Evolutionary conservation across 2,329 filamentous ascomycete species (phyloP).

Genomic region (Aureobasidium sp.): DNA sequence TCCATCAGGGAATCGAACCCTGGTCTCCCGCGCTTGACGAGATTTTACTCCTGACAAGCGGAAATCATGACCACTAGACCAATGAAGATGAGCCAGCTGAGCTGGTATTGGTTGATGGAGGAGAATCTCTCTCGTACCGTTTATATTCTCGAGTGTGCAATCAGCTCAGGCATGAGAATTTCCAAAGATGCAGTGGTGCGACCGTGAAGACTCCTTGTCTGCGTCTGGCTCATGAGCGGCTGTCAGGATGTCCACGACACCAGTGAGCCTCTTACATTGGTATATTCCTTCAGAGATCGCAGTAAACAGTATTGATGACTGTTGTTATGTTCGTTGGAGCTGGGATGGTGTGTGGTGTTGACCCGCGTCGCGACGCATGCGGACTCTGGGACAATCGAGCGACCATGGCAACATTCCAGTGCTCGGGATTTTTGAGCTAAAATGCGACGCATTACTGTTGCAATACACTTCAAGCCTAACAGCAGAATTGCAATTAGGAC

Average conservation of each 20-base stretch:
- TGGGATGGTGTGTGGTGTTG: neutral
- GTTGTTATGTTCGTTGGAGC: neutral
- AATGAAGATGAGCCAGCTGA: conserved; percentile 10
- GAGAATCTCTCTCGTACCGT: neutral
- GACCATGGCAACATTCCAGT: neutral
- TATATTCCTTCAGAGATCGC: too few relatives aligned
- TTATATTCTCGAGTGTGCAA: neutral
- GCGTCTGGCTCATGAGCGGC: too few relatives aligned
- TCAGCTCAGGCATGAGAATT: too few relatives aligned
- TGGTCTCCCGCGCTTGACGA: conserved; percentile 22
- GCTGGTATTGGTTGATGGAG: conserved; percentile 1
- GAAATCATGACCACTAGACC: conserved; percentile 13
- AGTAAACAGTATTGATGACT: neutral
- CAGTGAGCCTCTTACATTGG: too few relatives aligned
- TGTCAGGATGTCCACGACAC: too few relatives aligned
- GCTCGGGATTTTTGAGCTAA: too few relatives aligned
- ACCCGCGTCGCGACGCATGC: neutral
- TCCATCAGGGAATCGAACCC: conserved; percentile 23
- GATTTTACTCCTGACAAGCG: conserved; percentile 5
- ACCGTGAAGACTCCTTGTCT: too few relatives aligned
- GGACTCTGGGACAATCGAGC: neutral
- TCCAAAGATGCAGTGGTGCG: too few relatives aligned
- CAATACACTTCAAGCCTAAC: neutral
- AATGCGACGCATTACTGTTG: too few relatives aligned
- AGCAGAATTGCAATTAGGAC: too few relatives aligned